Evolutionary conservation across 164 flowering plant genomes (phyloP).

Genomic region (Litsea cubeba): DNA sequence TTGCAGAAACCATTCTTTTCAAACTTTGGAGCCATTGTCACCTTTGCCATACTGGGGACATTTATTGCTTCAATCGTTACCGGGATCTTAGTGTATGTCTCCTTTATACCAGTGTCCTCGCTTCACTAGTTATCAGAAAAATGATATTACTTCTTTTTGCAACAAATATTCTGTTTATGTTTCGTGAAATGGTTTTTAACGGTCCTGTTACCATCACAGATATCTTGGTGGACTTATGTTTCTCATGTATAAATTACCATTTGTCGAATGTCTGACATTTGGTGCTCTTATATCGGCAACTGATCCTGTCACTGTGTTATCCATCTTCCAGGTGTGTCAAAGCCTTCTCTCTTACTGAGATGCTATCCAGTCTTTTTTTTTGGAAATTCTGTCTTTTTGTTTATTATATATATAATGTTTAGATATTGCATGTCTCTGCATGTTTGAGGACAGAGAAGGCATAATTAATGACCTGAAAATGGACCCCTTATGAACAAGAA

Average conservation of each 20-base stretch:
- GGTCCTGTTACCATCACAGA: slow-evolving; percentile 33
- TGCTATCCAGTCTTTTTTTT: not conserved
- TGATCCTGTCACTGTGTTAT: slow-evolving; percentile 97
- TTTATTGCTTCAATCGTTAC: slow-evolving; percentile 88
- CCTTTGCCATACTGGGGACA: slow-evolving; percentile 94
- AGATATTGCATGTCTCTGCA: not conserved
- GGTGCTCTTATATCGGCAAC: slow-evolving; percentile 99
- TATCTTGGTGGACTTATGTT: slow-evolving; percentile 84
- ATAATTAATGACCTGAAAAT: no score
- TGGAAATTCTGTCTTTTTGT: not conserved
- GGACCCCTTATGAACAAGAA: no score
- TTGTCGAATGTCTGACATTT: slow-evolving; percentile 95
- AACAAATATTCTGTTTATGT: not conserved
- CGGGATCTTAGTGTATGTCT: slow-evolving; percentile 68
- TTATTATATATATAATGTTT: not conserved
- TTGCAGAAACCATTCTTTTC: slow-evolving; percentile 96
- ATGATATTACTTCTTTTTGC: no score
- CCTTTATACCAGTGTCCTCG: not conserved
- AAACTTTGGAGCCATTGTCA: slow-evolving; percentile 95
- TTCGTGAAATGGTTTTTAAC: not conserved
- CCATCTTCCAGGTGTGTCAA: slow-evolving; percentile 81
- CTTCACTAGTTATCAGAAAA: not conserved
- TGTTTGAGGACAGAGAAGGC: not conserved
- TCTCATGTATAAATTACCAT: slow-evolving; percentile 90
- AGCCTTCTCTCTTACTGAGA: not conserved